These are phyloP conservation scores for Ballota nigra DNA, from an alignment of 257 asterid genomes.

Conservation along the genomic window DNA sequence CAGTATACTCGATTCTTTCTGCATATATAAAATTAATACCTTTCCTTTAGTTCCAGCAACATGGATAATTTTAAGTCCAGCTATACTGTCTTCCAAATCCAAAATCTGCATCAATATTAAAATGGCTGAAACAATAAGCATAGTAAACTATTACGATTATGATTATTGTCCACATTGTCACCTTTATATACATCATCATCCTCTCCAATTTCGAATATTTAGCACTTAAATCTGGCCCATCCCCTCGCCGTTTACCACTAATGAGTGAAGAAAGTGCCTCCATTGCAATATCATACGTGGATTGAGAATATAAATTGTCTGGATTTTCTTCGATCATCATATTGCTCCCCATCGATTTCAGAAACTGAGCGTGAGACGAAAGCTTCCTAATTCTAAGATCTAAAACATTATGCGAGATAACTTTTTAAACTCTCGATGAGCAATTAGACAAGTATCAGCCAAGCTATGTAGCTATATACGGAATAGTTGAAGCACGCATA, in stretches of 20 bases:
- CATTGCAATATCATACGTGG: constrained; percentile 76
- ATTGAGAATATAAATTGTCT: constrained; percentile 28
- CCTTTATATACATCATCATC: constrained; percentile 74
- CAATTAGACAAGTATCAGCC: neutral
- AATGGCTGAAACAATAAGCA: neutral
- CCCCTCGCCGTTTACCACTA: constrained; percentile 58
- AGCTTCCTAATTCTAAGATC: constrained; percentile 36
- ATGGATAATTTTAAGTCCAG: constrained; percentile 68
- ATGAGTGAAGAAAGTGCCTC: constrained; percentile 90
- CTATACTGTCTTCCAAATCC: constrained; percentile 66
- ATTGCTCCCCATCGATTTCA: constrained; percentile 40
- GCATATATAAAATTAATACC: constrained; percentile 39
- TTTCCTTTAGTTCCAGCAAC: constrained; percentile 96
- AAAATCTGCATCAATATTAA: constrained; percentile 45
- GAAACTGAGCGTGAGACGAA: constrained; percentile 30
- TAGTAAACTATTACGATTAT: neutral
- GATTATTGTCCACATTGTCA: constrained; percentile 21
- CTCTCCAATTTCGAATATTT: constrained; percentile 57
- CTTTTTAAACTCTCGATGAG: neutral
- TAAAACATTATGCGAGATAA: constrained; percentile 17
- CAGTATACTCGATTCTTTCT: neutral
- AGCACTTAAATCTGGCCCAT: constrained; percentile 26
- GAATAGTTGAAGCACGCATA: constrained; percentile 4
- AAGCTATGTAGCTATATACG: neutral
- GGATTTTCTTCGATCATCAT: constrained; percentile 37